These are phyloP conservation scores for Pisolithus marmoratus DNA, from an alignment of 768 basidiomycete species.

Conservation along the genomic window DNA sequence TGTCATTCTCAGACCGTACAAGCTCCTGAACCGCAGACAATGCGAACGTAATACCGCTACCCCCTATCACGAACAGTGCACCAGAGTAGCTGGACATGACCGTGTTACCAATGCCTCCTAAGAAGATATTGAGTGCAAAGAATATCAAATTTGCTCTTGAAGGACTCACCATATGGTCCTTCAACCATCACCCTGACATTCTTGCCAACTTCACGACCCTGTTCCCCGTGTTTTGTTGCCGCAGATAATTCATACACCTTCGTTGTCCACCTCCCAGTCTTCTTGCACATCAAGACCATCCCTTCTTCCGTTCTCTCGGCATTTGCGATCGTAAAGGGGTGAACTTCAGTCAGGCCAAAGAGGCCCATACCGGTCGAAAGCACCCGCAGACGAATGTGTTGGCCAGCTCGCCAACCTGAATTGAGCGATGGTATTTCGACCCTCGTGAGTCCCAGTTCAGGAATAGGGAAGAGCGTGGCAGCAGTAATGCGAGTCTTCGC, in stretches of 20 bases:
- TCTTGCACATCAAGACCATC: slow-evolving; percentile 62
- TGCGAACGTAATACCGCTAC: slow-evolving; percentile 71
- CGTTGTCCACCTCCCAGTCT: slow-evolving; percentile 58
- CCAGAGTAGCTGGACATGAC: slow-evolving; percentile 60
- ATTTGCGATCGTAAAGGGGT: slow-evolving; percentile 81
- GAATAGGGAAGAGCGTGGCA: slow-evolving; percentile 55
- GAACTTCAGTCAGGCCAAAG: slow-evolving; percentile 53
- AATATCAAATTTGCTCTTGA: too few species aligned
- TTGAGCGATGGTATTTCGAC: slow-evolving; percentile 57
- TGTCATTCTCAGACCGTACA: slow-evolving; percentile 39
- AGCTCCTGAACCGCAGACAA: slow-evolving; percentile 61
- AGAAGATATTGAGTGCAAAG: background rate
- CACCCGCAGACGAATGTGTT: slow-evolving; percentile 73
- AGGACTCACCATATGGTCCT: slow-evolving; percentile 44
- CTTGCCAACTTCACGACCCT: slow-evolving; percentile 16
- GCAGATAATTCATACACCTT: slow-evolving; percentile 47
- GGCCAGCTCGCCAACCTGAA: slow-evolving; percentile 77
- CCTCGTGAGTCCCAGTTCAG: slow-evolving; percentile 58
- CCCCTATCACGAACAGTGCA: slow-evolving; percentile 64
- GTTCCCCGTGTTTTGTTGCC: slow-evolving; percentile 29
- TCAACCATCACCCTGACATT: slow-evolving; percentile 41
- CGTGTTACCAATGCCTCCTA: slow-evolving; percentile 29
- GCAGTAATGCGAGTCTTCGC: slow-evolving; percentile 56
- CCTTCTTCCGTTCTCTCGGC: slow-evolving; percentile 51
- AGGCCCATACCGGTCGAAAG: slow-evolving; percentile 50